phyloP scores from a whole-genome alignment of 2,329 filamentous ascomycete genomes.

The Penicillium sp. region DNA sequence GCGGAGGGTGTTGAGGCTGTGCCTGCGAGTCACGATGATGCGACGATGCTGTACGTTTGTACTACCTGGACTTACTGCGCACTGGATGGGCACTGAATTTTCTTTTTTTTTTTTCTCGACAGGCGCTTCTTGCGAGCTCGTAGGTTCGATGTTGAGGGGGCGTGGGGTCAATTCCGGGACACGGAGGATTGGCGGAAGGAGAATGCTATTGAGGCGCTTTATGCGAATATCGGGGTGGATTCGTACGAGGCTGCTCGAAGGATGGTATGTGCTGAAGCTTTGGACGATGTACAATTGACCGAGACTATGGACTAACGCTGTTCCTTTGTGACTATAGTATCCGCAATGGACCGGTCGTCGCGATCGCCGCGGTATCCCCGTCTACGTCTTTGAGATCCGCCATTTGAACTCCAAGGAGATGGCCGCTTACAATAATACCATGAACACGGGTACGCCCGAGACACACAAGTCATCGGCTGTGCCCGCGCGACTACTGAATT shows the following conservation, averaged over 20 bases:
- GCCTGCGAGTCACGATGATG: slow-evolving; percentile 53
- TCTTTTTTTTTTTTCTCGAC: not conserved
- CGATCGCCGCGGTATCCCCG: slow-evolving; percentile 86
- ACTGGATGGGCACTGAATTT: slow-evolving; percentile 1
- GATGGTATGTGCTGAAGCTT: slow-evolving; percentile 62
- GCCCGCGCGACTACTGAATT: slow-evolving; percentile 76
- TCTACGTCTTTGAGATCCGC: slow-evolving; percentile 88
- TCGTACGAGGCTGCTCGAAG: slow-evolving; percentile 78
- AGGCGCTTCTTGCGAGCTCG: slow-evolving; percentile 87
- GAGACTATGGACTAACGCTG: not conserved
- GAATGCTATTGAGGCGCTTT: slow-evolving; percentile 78
- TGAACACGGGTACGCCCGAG: slow-evolving; percentile 55
- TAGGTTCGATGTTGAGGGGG: slow-evolving; percentile 78
- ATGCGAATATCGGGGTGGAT: slow-evolving; percentile 83
- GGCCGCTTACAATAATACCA: slow-evolving; percentile 69
- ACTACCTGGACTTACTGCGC: not conserved
- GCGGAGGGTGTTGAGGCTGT: slow-evolving; percentile 39
- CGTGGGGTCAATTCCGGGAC: slow-evolving; percentile 81
- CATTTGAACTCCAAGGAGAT: slow-evolving; percentile 84
- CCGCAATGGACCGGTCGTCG: slow-evolving; percentile 94
- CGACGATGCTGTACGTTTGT: slow-evolving; percentile 53
- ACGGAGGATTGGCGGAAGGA: slow-evolving; percentile 86
- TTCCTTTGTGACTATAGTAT: slow-evolving; percentile 62
- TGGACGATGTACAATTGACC: not conserved
- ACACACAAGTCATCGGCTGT: slow-evolving; percentile 64